A percentile compares a stretch with the other conserved stretches of the same genome.
These are phyloP conservation scores for Simmondsia chinensis DNA, from an alignment of 148 eudicot species.

Conservation along the genomic window DNA sequence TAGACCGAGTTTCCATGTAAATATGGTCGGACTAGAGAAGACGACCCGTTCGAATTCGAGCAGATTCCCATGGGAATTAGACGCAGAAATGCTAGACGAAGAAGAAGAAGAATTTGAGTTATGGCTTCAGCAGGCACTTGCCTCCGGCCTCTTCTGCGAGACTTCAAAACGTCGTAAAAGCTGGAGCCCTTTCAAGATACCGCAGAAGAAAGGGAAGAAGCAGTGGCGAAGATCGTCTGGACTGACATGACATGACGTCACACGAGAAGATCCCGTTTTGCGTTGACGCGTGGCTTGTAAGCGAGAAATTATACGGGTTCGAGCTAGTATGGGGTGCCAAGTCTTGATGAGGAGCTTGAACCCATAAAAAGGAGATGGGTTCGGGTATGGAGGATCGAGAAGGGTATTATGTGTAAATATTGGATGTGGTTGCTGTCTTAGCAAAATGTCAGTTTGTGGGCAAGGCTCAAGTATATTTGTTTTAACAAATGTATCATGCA, in stretches of 20 bases:
- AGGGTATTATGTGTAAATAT: no score
- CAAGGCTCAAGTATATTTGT: no score
- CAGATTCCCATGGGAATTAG: constrained; percentile 88
- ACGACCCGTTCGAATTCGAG: constrained; percentile 74
- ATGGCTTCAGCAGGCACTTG: constrained; percentile 94
- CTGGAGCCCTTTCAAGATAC: constrained; percentile 90
- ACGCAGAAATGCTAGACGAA: constrained; percentile 83
- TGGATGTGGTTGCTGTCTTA: no score
- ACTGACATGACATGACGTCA: constrained; percentile 11
- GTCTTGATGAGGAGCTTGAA: no score
- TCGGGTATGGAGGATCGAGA: no score
- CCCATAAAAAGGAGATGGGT: no score
- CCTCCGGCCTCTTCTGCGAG: constrained; percentile 86
- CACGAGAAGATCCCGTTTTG: no score
- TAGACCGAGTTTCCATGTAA: constrained; percentile 91
- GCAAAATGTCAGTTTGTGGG: no score
- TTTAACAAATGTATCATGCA: no score
- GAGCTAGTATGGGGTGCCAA: no score
- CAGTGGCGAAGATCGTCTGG: constrained; percentile 72
- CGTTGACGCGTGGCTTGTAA: no score
- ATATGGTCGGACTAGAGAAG: constrained; percentile 94
- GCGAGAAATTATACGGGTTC: no score
- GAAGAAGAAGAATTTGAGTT: constrained; percentile 82
- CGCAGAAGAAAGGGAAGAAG: constrained; percentile 58
- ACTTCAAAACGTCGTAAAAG: constrained; percentile 82